Base-by-base conservation (phyloP, 768 basidiomycete species). In the Pleurotus djamor region DNA sequence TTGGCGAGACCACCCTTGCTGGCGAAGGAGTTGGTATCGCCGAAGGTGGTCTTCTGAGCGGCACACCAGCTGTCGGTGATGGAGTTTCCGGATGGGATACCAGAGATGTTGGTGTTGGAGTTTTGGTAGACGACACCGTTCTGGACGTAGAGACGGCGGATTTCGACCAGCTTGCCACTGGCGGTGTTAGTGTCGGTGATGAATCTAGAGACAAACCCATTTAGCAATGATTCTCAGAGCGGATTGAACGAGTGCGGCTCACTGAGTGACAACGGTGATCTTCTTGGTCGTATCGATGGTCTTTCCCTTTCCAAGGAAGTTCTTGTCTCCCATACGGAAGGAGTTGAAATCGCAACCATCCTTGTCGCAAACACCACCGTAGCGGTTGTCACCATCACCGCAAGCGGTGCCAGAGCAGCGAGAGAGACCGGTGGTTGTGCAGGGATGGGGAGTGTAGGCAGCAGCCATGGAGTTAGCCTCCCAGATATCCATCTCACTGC, bases 271-370 rank as follows among this genome's bases (percentile, higher is more conserved):
- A 62, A 78, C 72, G 56, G 76, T 78, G 70, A 79, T 71, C 59
- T 64, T 66, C 44, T 63, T 57, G 66, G 56, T 67, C 56, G 77
- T 76, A 69, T 79, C 71, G 71, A 79, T 71, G 60, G 72, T 77
- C 63, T 63, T 59, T 55, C 75, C 74, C 8, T 67, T 64, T n/a
- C 79, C 79, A 67, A 72, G 72, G 74, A 78, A 80, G 57, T 62
- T 60, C 61, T 64, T 60, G 64, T 65, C 65, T 52, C 78, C 78
- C 73, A 77, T 71, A 66, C 78, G 76, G 70, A 67, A 80, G 4
- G 77, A 75, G 74, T 79, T 80, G 76, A 79, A 80, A 64, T 79
- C 79, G 67, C 79, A 80, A 56, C 79, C 79, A 63, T 75, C 76
- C 58, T 69, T 66, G 67, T 79, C 79, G 67, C 79, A 80, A 47